A percentile compares a stretch with the other conserved stretches of the same genome.
Evolutionary conservation across 1,284 basidiomycete species (phyloP).

Genomic region (Ceratorhiza oryzae-sativae): DNA sequence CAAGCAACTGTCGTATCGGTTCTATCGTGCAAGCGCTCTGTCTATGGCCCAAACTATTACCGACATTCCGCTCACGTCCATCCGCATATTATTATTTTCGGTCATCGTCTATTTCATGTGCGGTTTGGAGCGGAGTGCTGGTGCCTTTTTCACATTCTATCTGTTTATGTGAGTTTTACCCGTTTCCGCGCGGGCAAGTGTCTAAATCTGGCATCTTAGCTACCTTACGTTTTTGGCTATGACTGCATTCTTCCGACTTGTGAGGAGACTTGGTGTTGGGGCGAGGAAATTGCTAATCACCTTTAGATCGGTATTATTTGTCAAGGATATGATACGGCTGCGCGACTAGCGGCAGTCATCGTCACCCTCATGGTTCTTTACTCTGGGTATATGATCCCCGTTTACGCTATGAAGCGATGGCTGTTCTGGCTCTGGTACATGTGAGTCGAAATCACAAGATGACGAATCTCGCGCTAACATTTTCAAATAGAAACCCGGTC

Average conservation of each 20-base stretch:
- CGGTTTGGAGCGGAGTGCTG: slow-evolving; percentile 53
- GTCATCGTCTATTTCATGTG: slow-evolving; percentile 56
- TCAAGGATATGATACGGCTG: slow-evolving; percentile 57
- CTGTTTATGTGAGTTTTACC: slow-evolving; percentile 53
- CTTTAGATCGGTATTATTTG: slow-evolving; percentile 53
- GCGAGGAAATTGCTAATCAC: neutral
- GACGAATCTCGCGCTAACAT: neutral
- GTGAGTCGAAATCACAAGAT: slow-evolving; percentile 37
- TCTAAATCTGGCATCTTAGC: neutral
- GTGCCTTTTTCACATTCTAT: slow-evolving; percentile 58
- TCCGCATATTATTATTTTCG: slow-evolving; percentile 56
- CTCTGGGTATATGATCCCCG: slow-evolving; percentile 53
- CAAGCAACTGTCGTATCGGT: slow-evolving; percentile 72
- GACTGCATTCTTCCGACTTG: slow-evolving; percentile 57
- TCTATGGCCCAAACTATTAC: slow-evolving; percentile 64
- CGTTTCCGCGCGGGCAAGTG: too few relatives aligned
- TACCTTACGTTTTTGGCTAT: slow-evolving; percentile 54
- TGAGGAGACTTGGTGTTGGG: slow-evolving; percentile 44
- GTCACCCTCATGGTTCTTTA: slow-evolving; percentile 52
- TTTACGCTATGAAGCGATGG: slow-evolving; percentile 84
- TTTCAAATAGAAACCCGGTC: slow-evolving; percentile 71
- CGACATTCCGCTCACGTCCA: slow-evolving; percentile 57
- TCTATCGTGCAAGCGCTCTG: slow-evolving; percentile 81
- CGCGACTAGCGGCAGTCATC: slow-evolving; percentile 57
- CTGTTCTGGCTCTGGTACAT: slow-evolving; percentile 75